phyloP scores from a whole-genome alignment of 2,329 filamentous ascomycete genomes.

The Fusarium sp. region DNA sequence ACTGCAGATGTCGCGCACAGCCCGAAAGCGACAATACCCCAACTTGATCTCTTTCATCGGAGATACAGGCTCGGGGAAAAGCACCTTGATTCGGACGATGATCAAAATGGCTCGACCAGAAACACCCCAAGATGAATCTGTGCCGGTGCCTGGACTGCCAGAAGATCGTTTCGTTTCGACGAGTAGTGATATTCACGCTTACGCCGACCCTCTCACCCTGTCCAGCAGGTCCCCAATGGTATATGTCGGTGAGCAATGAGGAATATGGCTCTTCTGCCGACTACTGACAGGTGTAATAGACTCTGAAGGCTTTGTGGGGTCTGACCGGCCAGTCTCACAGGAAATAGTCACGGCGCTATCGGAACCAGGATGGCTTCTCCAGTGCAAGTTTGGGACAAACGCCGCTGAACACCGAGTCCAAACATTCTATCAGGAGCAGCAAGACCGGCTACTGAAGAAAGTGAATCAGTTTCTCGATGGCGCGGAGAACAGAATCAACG shows the following conservation, averaged over 20 bases:
- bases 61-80: constrained; percentile 26
- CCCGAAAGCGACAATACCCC: constrained; percentile 2
- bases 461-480: background rate
- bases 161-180: constrained; percentile 6
- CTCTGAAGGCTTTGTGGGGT: constrained; percentile 22
- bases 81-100: constrained; percentile 25
- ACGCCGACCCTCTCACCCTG: constrained; percentile 13
- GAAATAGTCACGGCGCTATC: background rate
- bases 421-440: accelerated
- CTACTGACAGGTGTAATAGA: background rate
- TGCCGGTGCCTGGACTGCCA: constrained; percentile 13
- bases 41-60: constrained; percentile 31
- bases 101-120: constrained; percentile 6
- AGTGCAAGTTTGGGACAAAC: background rate
- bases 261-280: too few relatives aligned
- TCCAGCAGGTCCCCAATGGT: constrained; percentile 6
- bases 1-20: background rate
- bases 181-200: constrained; percentile 29
- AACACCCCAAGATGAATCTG: background rate
- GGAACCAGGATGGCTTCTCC: background rate
- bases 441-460: background rate
- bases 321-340: background rate
- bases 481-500: background rate
- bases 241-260: constrained; percentile 10
- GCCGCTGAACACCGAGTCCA: background rate